Conservation (phyloP, 352 stramenopile species). For the Blastocystis sp. region DNA sequence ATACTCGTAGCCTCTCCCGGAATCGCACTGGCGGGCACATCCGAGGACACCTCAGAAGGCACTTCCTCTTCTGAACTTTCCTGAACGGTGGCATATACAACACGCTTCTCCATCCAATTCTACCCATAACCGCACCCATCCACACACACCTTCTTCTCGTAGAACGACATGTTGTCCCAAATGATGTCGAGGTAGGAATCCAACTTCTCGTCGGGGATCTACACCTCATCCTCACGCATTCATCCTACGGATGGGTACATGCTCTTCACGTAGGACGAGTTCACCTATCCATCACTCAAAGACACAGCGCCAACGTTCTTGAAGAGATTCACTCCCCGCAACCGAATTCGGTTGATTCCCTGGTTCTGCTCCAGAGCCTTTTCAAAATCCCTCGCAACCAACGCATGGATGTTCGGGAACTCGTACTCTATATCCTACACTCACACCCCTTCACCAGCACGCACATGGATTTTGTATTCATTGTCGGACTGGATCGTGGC, state of each 20-base stretch:
- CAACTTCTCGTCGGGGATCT: slow-evolving; percentile 15
- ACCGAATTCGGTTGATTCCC: slow-evolving; percentile 14
- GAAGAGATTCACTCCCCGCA: slow-evolving; percentile 20
- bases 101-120: slow-evolving; percentile 64
- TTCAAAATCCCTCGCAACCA: slow-evolving; percentile 47
- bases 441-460: neutral
- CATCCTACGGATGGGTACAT: neutral
- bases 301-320: neutral
- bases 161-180: slow-evolving; percentile 62
- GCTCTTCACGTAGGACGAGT: neutral
- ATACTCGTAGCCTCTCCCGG: no score
- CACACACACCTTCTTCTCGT: slow-evolving; percentile 54
- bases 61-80: neutral
- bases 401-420: slow-evolving; percentile 49
- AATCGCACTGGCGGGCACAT: no score
- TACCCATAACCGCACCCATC: neutral
- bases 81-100: slow-evolving; percentile 29
- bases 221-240: neutral
- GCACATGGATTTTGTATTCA: slow-evolving; percentile 41
- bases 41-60: no score
- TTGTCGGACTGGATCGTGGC: slow-evolving; percentile 15
- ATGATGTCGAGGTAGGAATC: slow-evolving; percentile 37
- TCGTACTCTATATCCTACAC: slow-evolving; percentile 63
- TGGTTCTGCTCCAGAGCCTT: slow-evolving; percentile 14
- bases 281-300: neutral